Percentiles rank a stretch among this genome's conserved stretches.
phyloP scores from a whole-genome alignment of 1,139 yeast genomes.

The Blastobotrys illinoisensis region DNA sequence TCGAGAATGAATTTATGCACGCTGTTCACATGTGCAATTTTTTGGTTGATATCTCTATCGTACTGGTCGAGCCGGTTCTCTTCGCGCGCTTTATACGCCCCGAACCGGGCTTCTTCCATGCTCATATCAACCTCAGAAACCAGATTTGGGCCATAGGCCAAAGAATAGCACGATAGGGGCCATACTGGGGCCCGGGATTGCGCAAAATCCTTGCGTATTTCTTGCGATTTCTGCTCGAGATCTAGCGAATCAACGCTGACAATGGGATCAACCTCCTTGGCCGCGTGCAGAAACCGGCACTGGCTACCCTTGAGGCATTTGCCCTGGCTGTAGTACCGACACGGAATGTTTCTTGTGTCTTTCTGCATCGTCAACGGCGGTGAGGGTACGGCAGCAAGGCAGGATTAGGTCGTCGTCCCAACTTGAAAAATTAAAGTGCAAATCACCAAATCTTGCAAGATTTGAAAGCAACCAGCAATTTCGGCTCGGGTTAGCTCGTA shows the following conservation, averaged over 20 bases:
- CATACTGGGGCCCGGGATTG: constrained; percentile 5
- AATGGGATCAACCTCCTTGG: constrained; percentile 8
- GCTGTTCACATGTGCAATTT: constrained; percentile 45
- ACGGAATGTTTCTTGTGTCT: background rate
- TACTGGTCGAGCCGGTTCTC: constrained; percentile 37
- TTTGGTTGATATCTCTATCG: constrained; percentile 38
- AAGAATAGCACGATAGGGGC: constrained; percentile 15
- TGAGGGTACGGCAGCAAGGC: background rate
- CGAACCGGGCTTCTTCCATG: constrained; percentile 49
- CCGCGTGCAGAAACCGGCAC: constrained; percentile 20
- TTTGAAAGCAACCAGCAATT: background rate
- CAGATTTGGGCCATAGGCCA: constrained; percentile 32
- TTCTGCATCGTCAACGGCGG: background rate
- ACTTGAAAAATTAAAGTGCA: background rate
- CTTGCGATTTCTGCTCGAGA: background rate
- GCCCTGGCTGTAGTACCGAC: constrained; percentile 11
- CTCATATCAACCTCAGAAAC: constrained; percentile 53
- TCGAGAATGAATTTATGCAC: constrained; percentile 39
- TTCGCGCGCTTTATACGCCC: constrained; percentile 41
- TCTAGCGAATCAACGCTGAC: constrained; percentile 11
- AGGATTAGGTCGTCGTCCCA: background rate
- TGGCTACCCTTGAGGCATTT: constrained; percentile 21
- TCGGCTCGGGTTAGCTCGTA: background rate
- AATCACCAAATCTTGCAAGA: background rate
- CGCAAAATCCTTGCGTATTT: constrained; percentile 10